Percentiles rank a stretch among this genome's conserved stretches.
phyloP scores from a whole-genome alignment of 2,329 filamentous ascomycete species.

The Microcera coccophila region DNA sequence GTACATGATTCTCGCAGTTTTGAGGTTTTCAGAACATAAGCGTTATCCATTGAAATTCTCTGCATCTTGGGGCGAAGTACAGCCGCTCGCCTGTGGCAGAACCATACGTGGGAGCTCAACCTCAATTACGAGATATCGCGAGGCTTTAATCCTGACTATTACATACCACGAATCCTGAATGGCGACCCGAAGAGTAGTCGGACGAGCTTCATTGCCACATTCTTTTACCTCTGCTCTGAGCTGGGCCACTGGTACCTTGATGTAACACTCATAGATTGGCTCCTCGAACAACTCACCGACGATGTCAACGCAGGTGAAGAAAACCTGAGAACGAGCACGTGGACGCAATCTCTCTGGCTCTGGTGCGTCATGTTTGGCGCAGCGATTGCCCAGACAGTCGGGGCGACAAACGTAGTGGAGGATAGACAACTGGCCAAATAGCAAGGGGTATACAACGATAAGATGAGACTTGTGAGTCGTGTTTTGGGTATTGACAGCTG shows the following conservation, averaged over 20 bases:
- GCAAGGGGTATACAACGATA: constrained; percentile 37
- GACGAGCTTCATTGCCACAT: constrained; percentile 44
- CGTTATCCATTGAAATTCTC: no score
- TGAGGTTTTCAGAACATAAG: no score
- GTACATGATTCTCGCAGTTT: no score
- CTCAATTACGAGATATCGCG: constrained; percentile 37
- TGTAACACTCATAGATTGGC: constrained; percentile 43
- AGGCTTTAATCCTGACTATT: constrained; percentile 30
- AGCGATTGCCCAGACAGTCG: constrained; percentile 38
- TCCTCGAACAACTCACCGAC: constrained; percentile 43
- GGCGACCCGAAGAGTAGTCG: constrained; percentile 38
- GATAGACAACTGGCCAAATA: constrained; percentile 37
- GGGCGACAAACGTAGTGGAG: constrained; percentile 33
- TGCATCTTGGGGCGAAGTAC: no score
- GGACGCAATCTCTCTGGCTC: constrained; percentile 42
- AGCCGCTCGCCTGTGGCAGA: constrained; percentile 36
- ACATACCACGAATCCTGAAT: constrained; percentile 33
- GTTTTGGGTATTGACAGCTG: constrained; percentile 37
- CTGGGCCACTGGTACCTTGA: constrained; percentile 40
- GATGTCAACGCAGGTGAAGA: constrained; percentile 41
- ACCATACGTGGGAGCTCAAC: constrained; percentile 33
- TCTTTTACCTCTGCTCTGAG: constrained; percentile 46
- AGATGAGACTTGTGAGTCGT: constrained; percentile 39
- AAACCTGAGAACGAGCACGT: constrained; percentile 38
- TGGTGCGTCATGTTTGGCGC: constrained; percentile 46